These are phyloP conservation scores for Exserohilum turcica DNA, from an alignment of 2,329 filamentous ascomycete genomes.

Conservation along the genomic window DNA sequence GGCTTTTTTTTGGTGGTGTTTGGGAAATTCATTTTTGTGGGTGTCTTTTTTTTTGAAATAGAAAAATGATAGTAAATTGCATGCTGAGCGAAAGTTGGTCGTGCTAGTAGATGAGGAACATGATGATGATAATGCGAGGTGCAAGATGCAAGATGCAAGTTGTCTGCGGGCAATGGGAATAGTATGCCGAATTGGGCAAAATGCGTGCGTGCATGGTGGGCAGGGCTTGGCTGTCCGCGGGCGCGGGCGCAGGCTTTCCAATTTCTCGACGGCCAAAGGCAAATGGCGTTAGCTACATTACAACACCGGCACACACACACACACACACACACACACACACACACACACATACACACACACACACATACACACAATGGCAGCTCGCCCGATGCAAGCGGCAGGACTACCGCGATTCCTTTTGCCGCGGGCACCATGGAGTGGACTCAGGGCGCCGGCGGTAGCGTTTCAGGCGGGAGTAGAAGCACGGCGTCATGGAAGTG, in stretches of 20 bases:
- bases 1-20: slow-evolving; percentile 1
- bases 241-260: no score
- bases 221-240: slow-evolving; percentile 21
- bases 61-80: no score
- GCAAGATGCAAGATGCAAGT: not conserved
- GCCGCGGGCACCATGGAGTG: no score
- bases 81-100: no score
- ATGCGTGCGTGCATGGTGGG: slow-evolving; percentile 22
- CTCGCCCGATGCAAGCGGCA: slow-evolving; percentile 26
- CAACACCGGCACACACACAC: slow-evolving; percentile 11
- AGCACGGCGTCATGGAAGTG: slow-evolving; percentile 23
- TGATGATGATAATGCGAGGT: slow-evolving; percentile 2
- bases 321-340: slow-evolving; percentile 21
- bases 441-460: no score
- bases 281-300: no score
- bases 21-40: not conserved
- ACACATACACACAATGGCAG: slow-evolving; percentile 35
- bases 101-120: no score
- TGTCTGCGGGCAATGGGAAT: slow-evolving; percentile 14
- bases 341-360: slow-evolving; percentile 17
- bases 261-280: slow-evolving; percentile 13
- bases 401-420: slow-evolving; percentile 48
- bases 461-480: no score
- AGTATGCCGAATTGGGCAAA: slow-evolving; percentile 28
- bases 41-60: no score